These are phyloP conservation scores for Martiniozyma asiatica DNA, from an alignment of 1,139 yeast genomes.

Conservation along the genomic window DNA sequence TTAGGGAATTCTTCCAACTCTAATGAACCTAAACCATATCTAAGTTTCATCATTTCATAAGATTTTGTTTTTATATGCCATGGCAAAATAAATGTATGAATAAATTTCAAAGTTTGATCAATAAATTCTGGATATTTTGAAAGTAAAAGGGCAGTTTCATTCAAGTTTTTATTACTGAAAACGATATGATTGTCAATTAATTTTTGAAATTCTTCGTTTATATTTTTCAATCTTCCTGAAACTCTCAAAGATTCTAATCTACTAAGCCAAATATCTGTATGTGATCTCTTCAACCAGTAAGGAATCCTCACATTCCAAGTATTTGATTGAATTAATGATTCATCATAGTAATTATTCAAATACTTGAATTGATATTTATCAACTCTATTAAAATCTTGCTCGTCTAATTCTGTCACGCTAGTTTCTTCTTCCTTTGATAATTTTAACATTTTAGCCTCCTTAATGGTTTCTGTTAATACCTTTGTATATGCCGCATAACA, in stretches of 20 bases:
- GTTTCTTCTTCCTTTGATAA: neutral
- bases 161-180: conserved; percentile 28
- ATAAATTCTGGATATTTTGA: conserved; percentile 16
- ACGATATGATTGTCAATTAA: conserved; percentile 25
- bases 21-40: conserved; percentile 9
- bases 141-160: conserved; percentile 27
- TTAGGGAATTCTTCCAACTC: conserved; percentile 12
- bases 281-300: conserved; percentile 12
- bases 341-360: conserved; percentile 9
- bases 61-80: conserved; percentile 18
- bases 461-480: conserved; percentile 10
- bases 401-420: neutral
- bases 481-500: conserved; percentile 16
- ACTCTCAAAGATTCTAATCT: conserved; percentile 15
- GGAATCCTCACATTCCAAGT: conserved; percentile 13
- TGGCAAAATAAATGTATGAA: conserved; percentile 29
- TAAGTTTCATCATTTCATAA: conserved; percentile 15
- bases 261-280: conserved; percentile 18
- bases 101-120: conserved; percentile 24
- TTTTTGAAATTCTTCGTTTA: conserved; percentile 21
- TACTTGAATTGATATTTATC: neutral
- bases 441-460: conserved; percentile 9
- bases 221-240: conserved; percentile 15
- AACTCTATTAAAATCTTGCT: conserved; percentile 1
- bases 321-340: conserved; percentile 5